Evolutionary conservation across 2,329 filamentous ascomycete species (phyloP).

Genomic region (Exophiala spinifera): DNA sequence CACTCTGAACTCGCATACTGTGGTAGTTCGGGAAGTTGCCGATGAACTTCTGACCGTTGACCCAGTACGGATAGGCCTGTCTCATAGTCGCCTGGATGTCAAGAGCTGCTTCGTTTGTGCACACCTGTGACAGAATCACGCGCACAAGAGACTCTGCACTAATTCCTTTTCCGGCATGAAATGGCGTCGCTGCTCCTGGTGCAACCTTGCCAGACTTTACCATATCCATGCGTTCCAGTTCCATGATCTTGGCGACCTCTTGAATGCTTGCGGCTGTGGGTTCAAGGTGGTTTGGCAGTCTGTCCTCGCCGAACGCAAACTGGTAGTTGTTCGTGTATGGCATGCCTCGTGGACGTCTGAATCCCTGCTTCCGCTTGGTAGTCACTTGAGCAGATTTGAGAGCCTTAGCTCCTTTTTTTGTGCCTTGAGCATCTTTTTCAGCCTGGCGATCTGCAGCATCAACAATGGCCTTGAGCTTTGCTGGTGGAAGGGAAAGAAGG

Average conservation of each 20-base stretch:
- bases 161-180: conserved; percentile 21
- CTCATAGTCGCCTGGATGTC: conserved; percentile 22
- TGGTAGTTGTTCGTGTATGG: conserved; percentile 9
- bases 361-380: background rate
- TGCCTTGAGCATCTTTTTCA: too few species aligned
- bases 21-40: conserved; percentile 29
- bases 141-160: conserved; percentile 25
- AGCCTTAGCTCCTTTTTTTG: too few species aligned
- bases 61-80: conserved; percentile 22
- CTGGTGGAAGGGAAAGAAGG: too few species aligned
- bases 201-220: background rate
- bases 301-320: conserved; percentile 20
- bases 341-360: background rate
- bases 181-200: conserved; percentile 8
- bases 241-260: conserved; percentile 11
- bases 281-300: background rate
- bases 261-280: conserved; percentile 1
- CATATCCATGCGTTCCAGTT: conserved; percentile 7
- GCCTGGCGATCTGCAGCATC: too few species aligned
- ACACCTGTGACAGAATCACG: conserved; percentile 26
- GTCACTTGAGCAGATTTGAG: too few species aligned
- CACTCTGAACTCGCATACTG: conserved; percentile 14
- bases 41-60: conserved; percentile 19
- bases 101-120: conserved; percentile 25
- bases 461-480: too few species aligned